Evolutionary conservation across 331 rosid genomes (phyloP).

Genomic region (Pyrus hybrid): DNA sequence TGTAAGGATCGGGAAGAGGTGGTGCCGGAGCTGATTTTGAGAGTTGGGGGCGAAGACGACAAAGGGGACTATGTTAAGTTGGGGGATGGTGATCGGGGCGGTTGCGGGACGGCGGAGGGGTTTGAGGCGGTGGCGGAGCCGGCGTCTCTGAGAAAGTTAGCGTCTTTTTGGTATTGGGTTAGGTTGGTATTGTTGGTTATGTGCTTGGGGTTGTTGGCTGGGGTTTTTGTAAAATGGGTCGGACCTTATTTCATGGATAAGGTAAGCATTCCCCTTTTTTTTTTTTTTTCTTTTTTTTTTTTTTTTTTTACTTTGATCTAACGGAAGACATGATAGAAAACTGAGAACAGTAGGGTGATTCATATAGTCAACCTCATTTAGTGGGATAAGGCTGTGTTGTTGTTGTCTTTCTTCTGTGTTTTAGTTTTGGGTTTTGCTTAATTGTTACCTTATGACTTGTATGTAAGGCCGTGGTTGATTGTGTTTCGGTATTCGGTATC

Average conservation of each 20-base stretch:
- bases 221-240: slow-evolving; percentile 55
- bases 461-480: neutral
- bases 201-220: slow-evolving; percentile 37
- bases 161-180: slow-evolving; percentile 42
- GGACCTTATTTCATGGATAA: slow-evolving; percentile 62
- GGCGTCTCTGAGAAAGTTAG: slow-evolving; percentile 7
- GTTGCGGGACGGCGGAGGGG: slow-evolving; percentile 21
- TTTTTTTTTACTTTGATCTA: too few species aligned
- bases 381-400: too few species aligned
- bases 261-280: neutral
- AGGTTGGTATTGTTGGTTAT: slow-evolving; percentile 29
- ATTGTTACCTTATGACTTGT: neutral
- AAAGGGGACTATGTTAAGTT: slow-evolving; percentile 51
- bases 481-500: neutral
- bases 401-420: neutral
- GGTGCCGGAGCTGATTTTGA: slow-evolving; percentile 35
- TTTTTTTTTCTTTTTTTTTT: neutral
- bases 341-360: too few species aligned
- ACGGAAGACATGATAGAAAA: too few species aligned
- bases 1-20: slow-evolving; percentile 32
- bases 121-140: slow-evolving; percentile 17
- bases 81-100: slow-evolving; percentile 16
- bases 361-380: too few species aligned
- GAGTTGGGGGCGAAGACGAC: slow-evolving; percentile 38
- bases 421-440: neutral